Percentiles rank a stretch among this genome's conserved stretches.
phyloP scores from a whole-genome alignment of 2,329 filamentous ascomycete species.

The Metarhizium robertsii region DNA sequence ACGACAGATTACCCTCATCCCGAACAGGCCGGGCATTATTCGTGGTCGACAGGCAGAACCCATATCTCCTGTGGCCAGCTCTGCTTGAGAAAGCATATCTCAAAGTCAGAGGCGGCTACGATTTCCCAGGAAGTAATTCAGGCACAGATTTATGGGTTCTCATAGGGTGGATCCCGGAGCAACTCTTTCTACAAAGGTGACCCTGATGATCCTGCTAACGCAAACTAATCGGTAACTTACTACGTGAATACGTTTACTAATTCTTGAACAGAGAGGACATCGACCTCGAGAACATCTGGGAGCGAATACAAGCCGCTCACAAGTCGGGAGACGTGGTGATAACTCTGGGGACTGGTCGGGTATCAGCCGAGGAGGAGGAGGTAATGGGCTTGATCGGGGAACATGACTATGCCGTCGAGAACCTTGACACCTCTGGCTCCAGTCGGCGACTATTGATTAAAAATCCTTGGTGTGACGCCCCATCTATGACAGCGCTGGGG shows the following conservation, averaged over 20 bases:
- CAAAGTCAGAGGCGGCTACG: constrained; percentile 90
- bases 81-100: constrained; percentile 93
- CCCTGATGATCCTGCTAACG: not conserved
- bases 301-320: constrained; percentile 64
- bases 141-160: constrained; percentile 89
- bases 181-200: constrained; percentile 76
- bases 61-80: constrained; percentile 79
- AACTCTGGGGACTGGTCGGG: constrained; percentile 80
- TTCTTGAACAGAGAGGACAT: constrained; percentile 56
- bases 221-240: not conserved
- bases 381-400: constrained; percentile 76
- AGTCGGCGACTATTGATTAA: constrained; percentile 72
- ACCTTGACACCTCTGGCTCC: constrained; percentile 55
- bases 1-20: constrained; percentile 77
- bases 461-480: constrained; percentile 88
- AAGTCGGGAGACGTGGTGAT: constrained; percentile 72
- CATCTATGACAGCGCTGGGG: constrained; percentile 46
- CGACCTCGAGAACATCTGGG: constrained; percentile 69
- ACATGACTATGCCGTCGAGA: constrained; percentile 88
- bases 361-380: constrained; percentile 68
- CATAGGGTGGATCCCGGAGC: constrained; percentile 94
- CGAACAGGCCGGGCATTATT: constrained; percentile 68
- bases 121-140: constrained; percentile 96
- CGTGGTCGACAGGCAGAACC: constrained; percentile 78
- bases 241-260: not conserved